phyloP scores from a whole-genome alignment of 2,329 filamentous ascomycete genomes.

The Trichothecium roseum region DNA sequence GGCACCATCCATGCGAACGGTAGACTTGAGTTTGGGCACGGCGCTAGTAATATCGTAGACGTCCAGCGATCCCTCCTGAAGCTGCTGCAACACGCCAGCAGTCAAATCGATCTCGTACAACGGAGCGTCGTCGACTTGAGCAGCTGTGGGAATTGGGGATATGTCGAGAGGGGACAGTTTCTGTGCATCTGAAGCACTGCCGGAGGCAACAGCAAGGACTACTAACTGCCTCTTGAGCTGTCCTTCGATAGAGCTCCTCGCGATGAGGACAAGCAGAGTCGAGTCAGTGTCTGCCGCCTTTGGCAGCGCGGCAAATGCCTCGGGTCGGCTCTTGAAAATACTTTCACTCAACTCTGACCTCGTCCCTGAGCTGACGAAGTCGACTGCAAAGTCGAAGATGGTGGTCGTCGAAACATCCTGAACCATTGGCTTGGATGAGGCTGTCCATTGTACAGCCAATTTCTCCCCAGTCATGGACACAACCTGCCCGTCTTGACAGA shows the following conservation, averaged over 20 bases:
- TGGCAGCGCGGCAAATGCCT: constrained; percentile 40
- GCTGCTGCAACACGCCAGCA: constrained; percentile 49
- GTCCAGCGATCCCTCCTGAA: constrained; percentile 40
- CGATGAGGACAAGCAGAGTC: constrained; percentile 45
- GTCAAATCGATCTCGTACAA: constrained; percentile 5
- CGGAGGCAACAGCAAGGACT: constrained; percentile 20
- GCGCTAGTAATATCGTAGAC: constrained; percentile 55
- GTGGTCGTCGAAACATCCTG: constrained; percentile 22
- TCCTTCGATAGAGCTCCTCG: constrained; percentile 20
- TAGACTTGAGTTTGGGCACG: constrained; percentile 49
- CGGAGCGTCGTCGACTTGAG: no score
- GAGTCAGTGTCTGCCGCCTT: constrained; percentile 34
- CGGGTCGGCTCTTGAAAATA: constrained; percentile 43
- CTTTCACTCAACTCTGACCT: constrained; percentile 41
- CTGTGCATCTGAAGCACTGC: constrained; percentile 17
- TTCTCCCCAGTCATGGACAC: constrained; percentile 48
- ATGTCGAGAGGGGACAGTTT: constrained; percentile 28
- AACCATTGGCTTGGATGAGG: constrained; percentile 20
- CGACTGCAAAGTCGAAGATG: constrained; percentile 31
- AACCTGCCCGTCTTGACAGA: constrained; percentile 52
- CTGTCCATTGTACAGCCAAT: constrained; percentile 22
- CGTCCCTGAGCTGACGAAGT: constrained; percentile 35
- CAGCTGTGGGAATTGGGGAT: constrained; percentile 19
- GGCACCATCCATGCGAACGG: constrained; percentile 38
- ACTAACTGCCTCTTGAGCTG: constrained; percentile 19